Base-by-base conservation (phyloP, 805 yeast genomes). In the Wickerhamiella siamensis region DNA sequence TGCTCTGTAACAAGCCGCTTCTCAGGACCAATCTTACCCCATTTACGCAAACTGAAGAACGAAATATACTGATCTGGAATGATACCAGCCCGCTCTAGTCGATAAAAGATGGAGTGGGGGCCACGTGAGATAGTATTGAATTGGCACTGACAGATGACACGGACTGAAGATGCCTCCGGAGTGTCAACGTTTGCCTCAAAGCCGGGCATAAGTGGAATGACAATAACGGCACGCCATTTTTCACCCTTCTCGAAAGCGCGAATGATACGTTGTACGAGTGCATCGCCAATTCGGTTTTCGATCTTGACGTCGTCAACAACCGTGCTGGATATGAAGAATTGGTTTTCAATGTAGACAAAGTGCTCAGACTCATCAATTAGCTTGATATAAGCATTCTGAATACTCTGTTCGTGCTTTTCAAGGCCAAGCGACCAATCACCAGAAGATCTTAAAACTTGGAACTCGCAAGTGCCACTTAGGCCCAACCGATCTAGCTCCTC, bases 141-240 rank as follows among this genome's bases (percentile, higher is more conserved):
- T 62, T 91, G 97, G 56, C 96, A 86, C 61, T 86, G 88, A 91
- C 88, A 87, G 50, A 91, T 93, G 20, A 91, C 79, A 54, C 99
- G 75, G 4, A 91, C 86, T n/a, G 94, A 74, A 0, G 95, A 81
- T 1, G 95, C 98, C 50, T 86, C 95, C 14, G 91, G 81, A 47
- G 81, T 75, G 56, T 88, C 97, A 17, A 93, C 94, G 49, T 84
- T 82, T 21, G 94, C 77, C 54, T 81, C 91, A 59, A 93, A 91
- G 0, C 98, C 99, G 1, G 99, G 99, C 91, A 91, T 84, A 50
- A 91, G 67, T 2, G 99, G 99, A 47, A 91, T 84, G 9, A 91
- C 70, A 46, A 91, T 79, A 20, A 84, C 73, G 1, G 97, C 97
- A 47, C 77, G 78, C 99, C 99, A 91, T 9, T 66, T 60, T 41